A percentile compares a stretch with the other conserved stretches of the same genome.
phyloP scores from a whole-genome alignment of 768 basidiomycete genomes.

The Rubroboletus satanas region DNA sequence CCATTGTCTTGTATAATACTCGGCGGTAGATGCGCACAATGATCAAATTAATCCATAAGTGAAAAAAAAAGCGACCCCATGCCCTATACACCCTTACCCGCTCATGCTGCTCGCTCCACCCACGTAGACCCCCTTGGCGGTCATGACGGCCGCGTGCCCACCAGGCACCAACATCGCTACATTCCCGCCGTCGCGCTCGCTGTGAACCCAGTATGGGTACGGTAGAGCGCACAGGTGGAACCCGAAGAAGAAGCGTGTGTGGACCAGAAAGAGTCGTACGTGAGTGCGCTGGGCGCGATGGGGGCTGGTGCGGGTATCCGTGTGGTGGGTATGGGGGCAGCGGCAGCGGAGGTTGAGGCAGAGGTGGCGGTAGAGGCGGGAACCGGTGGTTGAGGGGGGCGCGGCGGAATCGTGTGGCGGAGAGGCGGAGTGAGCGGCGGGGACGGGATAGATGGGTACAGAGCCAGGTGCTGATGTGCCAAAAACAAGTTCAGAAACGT shows the following conservation, averaged over 20 bases:
- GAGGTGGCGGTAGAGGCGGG: background rate
- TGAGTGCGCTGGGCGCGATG: constrained; percentile 34
- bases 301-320: constrained; percentile 1
- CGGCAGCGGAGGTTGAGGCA: background rate
- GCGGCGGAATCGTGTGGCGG: background rate
- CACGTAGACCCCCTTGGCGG: constrained; percentile 31
- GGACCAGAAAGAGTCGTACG: constrained; percentile 66
- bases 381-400: background rate
- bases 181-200: constrained; percentile 24
- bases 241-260: constrained; percentile 39
- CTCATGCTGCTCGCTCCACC: constrained; percentile 18
- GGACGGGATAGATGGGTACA: background rate
- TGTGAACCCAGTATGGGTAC: constrained; percentile 29
- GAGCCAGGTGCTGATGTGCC: background rate
- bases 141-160: constrained; percentile 31
- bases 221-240: constrained; percentile 27
- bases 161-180: constrained; percentile 33
- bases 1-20: too few relatives aligned
- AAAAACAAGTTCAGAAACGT: background rate
- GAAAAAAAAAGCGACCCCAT: too few relatives aligned
- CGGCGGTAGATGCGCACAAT: too few relatives aligned
- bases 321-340: background rate
- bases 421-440: background rate
- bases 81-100: background rate
- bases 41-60: too few relatives aligned